phyloP scores from a whole-genome alignment of 2,329 filamentous ascomycete species.

The Cladophialophora exuberans region DNA sequence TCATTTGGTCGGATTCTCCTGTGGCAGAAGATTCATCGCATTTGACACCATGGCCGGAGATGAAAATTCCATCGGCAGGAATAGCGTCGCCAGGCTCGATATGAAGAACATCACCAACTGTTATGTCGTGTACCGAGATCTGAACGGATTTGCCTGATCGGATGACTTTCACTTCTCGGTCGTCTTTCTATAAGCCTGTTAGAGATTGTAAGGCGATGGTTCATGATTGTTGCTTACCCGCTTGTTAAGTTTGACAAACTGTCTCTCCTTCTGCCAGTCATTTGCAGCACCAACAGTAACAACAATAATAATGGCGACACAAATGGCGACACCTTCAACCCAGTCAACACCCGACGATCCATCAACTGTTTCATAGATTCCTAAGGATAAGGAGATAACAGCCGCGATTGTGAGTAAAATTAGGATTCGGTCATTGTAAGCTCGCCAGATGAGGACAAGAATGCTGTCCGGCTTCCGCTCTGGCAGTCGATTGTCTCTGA shows the following conservation, averaged over 20 bases:
- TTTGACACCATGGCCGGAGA: constrained; percentile 67
- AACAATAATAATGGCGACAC: constrained; percentile 66
- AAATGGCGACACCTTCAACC: constrained; percentile 70
- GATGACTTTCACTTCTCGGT: constrained; percentile 67
- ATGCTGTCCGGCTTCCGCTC: constrained; percentile 66
- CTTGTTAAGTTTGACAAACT: constrained; percentile 65
- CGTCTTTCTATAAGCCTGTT: constrained; percentile 55
- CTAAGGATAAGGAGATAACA: constrained; percentile 68
- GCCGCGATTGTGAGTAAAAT: constrained; percentile 71
- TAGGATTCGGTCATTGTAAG: constrained; percentile 74
- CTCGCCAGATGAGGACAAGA: constrained; percentile 65
- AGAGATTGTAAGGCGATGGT: neutral
- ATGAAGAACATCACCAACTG: constrained; percentile 71
- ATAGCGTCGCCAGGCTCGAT: constrained; percentile 71
- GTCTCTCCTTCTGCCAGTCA: constrained; percentile 70
- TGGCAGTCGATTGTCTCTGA: constrained; percentile 64
- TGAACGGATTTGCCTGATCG: constrained; percentile 67
- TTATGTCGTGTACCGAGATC: constrained; percentile 67
- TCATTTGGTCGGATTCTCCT: constrained; percentile 73
- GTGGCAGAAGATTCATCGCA: constrained; percentile 76
- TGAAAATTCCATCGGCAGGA: constrained; percentile 71
- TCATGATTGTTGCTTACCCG: constrained; percentile 38
- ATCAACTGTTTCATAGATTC: constrained; percentile 68
- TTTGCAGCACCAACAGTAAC: constrained; percentile 66
- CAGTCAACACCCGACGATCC: constrained; percentile 59